Conservation (phyloP, 2,329 filamentous ascomycete species). For the Venturia pyrina region DNA sequence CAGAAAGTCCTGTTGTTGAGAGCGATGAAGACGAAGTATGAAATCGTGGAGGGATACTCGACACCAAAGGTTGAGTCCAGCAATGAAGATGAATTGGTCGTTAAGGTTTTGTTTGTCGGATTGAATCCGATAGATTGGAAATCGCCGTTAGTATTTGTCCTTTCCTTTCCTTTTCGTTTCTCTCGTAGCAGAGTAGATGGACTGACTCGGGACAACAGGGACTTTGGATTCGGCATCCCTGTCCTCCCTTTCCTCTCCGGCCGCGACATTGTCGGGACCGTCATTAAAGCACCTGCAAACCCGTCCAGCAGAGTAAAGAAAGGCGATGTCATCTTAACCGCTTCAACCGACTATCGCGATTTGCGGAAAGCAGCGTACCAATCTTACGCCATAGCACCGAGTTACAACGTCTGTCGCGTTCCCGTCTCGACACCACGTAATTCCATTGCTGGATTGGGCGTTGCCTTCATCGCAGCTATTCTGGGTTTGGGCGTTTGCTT, state of each 20-base stretch:
- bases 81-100: slow-evolving; percentile 45
- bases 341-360: slow-evolving; percentile 66
- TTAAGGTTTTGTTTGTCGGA: slow-evolving; percentile 55
- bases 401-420: slow-evolving; percentile 55
- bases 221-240: slow-evolving; percentile 62
- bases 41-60: slow-evolving; percentile 33
- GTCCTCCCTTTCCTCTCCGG: slow-evolving; percentile 59
- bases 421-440: slow-evolving; percentile 44
- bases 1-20: slow-evolving; percentile 44
- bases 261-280: slow-evolving; percentile 56
- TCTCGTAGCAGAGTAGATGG: not conserved
- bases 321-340: slow-evolving; percentile 52
- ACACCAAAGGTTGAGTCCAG: slow-evolving; percentile 32
- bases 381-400: slow-evolving; percentile 54
- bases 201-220: slow-evolving; percentile 32
- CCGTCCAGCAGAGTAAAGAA: slow-evolving; percentile 39
- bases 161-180: not conserved
- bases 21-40: slow-evolving; percentile 41
- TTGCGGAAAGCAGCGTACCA: slow-evolving; percentile 63
- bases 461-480: slow-evolving; percentile 60
- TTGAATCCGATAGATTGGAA: slow-evolving; percentile 73
- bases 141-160: slow-evolving; percentile 45
- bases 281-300: slow-evolving; percentile 39
- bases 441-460: slow-evolving; percentile 50
- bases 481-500: slow-evolving; percentile 60